Base-by-base conservation (phyloP, 2,329 filamentous ascomycete genomes). In the Zymoseptoria passerinii region DNA sequence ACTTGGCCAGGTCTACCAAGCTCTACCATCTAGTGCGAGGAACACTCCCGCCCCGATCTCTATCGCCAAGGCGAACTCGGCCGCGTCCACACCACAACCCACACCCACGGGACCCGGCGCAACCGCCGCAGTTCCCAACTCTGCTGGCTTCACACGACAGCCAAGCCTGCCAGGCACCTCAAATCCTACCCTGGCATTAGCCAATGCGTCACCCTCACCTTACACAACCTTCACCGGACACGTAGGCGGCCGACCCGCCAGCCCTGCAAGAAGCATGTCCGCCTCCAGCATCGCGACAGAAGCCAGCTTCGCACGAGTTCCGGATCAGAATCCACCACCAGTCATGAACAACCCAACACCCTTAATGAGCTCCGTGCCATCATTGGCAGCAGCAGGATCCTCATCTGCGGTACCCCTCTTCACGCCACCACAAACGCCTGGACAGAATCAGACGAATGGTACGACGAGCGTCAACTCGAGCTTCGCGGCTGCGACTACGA, bases 401-500 rank as follows among this genome's bases (percentile, higher is more conserved):
- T 60, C 28, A 19, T 56, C 57, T 7, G 55, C 74, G 3, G 76
- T 95, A 50, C 89, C 91, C 0, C 83, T 95, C 67, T 90, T 89
- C 44, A 96, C 92, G 7, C 92, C 94, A 2, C 94, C 92, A 0
- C 88, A 95, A 72, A 97, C 92, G 2, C 92, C 92, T 5, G 76
- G 82, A 59, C 73, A 63, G 44, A 70, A 61, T 67, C 70, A 49
- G 68, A 67, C 61, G 28, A 63, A 55, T 19, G 55, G 54, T 18
- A 54, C 57, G 9, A 44, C 54, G 40, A 52, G 60, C 51, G 50
- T 55, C 53, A 44, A 16, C 35, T 13, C 35, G 35, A 44, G 35
- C 35, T 44, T n/a, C 18, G 59, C 58, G 44, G 58, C 44, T 13
- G 52, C 53, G 16, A 55, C 50, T 3, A 40, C 60, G 18, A 40